A percentile compares a stretch with the other conserved stretches of the same genome.
These are phyloP conservation scores for Peziza echinospora DNA, from an alignment of 495 filamentous ascomycete genomes.

Conservation along the genomic window DNA sequence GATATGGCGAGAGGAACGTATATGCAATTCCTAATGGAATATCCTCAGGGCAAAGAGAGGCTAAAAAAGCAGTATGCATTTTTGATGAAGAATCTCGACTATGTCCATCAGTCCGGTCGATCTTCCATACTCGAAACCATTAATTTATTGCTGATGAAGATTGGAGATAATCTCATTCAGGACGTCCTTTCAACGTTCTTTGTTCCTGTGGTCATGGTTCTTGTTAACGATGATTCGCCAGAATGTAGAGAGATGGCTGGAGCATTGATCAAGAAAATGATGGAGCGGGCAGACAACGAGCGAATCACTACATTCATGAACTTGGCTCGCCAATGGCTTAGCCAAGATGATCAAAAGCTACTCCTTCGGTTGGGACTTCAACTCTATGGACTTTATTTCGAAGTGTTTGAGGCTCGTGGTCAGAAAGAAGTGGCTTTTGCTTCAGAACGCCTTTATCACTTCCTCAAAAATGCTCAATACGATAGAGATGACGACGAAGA, in stretches of 20 bases:
- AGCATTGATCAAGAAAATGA: constrained; percentile 54
- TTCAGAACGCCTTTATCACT: constrained; percentile 23
- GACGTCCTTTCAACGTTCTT: constrained; percentile 67
- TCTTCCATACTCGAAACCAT: constrained; percentile 81
- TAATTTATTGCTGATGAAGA: constrained; percentile 61
- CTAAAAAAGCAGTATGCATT: constrained; percentile 78
- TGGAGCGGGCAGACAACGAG: constrained; percentile 57
- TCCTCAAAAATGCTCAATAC: constrained; percentile 27
- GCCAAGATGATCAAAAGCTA: constrained; percentile 43
- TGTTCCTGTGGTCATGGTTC: constrained; percentile 59
- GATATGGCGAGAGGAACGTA: constrained; percentile 75
- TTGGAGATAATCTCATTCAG: constrained; percentile 55
- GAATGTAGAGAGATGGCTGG: constrained; percentile 73
- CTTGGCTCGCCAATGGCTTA: constrained; percentile 54
- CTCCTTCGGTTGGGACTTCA: constrained; percentile 55
- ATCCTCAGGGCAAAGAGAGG: constrained; percentile 71
- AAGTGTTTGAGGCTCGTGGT: constrained; percentile 31
- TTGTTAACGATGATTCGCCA: constrained; percentile 69
- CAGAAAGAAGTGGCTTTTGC: constrained; percentile 18
- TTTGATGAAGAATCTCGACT: constrained; percentile 73
- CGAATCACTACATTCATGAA: constrained; percentile 41
- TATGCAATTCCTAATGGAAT: constrained; percentile 83
- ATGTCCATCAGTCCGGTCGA: constrained; percentile 66
- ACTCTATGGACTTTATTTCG: constrained; percentile 62
- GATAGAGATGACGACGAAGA: constrained; percentile 23